Conservation (phyloP, 2,329 filamentous ascomycete genomes). For the Neonectria punicea region DNA sequence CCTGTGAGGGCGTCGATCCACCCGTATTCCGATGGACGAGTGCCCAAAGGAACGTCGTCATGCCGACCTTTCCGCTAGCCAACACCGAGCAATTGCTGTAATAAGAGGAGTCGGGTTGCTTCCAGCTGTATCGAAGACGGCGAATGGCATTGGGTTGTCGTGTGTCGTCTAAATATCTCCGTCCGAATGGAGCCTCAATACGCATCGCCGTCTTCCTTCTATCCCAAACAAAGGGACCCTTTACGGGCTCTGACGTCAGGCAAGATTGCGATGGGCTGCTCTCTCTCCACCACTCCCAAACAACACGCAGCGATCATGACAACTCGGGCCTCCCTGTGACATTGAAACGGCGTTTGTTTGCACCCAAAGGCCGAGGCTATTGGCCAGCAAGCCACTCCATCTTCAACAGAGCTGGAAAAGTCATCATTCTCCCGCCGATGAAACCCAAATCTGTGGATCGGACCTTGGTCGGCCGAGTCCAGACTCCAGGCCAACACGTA, state of each 20-base stretch:
- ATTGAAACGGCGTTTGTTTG: neutral
- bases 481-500: neutral
- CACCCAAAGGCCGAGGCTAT: neutral
- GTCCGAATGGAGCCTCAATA: neutral
- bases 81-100: neutral
- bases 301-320: conserved; percentile 14
- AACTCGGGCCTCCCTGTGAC: conserved; percentile 23
- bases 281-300: conserved; percentile 27
- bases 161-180: neutral
- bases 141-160: neutral
- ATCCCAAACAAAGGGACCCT: conserved; percentile 13
- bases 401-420: neutral
- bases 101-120: neutral
- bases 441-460: conserved; percentile 42
- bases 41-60: conserved; percentile 7
- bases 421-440: conserved; percentile 20
- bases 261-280: conserved; percentile 33
- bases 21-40: conserved; percentile 21
- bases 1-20: conserved; percentile 27
- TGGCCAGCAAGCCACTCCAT: neutral
- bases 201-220: neutral
- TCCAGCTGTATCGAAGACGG: neutral
- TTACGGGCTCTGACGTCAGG: conserved; percentile 27
- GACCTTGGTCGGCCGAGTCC: conserved; percentile 7
- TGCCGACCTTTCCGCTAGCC: neutral